Base-by-base conservation (phyloP, 2,329 filamentous ascomycete genomes). In the Ceratocystis destructans region DNA sequence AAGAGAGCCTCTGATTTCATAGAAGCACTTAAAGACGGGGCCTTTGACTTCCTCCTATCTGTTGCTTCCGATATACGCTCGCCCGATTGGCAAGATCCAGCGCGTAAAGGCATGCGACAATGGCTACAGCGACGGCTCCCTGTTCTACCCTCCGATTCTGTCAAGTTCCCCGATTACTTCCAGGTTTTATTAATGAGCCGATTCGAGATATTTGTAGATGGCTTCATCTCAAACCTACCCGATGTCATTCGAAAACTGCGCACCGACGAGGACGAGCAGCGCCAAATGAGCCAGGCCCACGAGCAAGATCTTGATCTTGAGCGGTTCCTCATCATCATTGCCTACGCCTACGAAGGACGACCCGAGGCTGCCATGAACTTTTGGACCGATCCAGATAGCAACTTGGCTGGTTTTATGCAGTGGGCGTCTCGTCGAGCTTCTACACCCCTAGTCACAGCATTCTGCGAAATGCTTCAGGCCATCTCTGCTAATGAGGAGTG, bases 341-440 rank as follows among this genome's bases (percentile, higher is more conserved):
- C 94, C 3, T 96, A 94, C 73, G 84, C 91, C 3, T 99, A 93
- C 72, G 90, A 97, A 72, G 85, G 87, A 37, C 87, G 91, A 45
- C 84, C 88, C 17, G 90, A 96, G 64, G 88, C 90, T 31, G 90
- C 92, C 8, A 85, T 89, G 72, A 88, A 87, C 59, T 97, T 97
- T 71, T 99, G 94, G 94, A 83, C 83, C 41, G 92, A 96, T 72
- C 86, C 88, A 1, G 94, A 99, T 71, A 91, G 91, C 72, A 96
- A 96, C 71, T 79, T 99, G 41, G 89, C 92, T 69, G 94, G 94
- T 0, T 99, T 99, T 73, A 82, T 99, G 73, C 89, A 96, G 70
- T 99, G 94, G 94, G 89, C 92, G n/a, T 96, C 94, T 2, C 87
- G 90, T 71, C 83, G 94, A 71, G 91, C 96, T 68, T 96, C 95